Evolutionary conservation across 345 rosid genomes (phyloP), one percentile per base, ranked within the genome.

Genomic region (Noccaea bulbosa): DNA sequence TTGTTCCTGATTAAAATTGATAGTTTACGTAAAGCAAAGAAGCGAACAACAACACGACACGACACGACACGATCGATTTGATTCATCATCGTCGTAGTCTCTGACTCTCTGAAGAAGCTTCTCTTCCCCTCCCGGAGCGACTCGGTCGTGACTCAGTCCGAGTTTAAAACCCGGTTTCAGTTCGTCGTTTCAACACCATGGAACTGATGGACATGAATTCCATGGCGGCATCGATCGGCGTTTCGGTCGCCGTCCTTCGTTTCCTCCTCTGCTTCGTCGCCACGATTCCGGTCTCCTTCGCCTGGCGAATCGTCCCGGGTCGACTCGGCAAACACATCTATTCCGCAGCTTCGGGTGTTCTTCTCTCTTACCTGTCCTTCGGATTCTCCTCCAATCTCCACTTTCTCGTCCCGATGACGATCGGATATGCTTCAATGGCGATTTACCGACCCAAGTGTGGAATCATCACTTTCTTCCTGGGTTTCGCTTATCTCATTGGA

Each of bases 301-400:
- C 80, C 16, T 91, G 88, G 87, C 83, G 93, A 51, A 6, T 89
- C 71, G 81, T 82, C 8, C 97, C 97, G 70, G 81, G 92, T 69
- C 71, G 73, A 71, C 72, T 83, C 56, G 83, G 81, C 2, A 86
- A 84, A 69, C 95, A 94, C 80, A 5, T 83, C 4, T 94, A 85
- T 70, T 72, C 98, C 3, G 90, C 87, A 6, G 72, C 50, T 11
- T 69, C 98, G 0, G 98, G 99, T 15, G 87, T 72, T 6, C 4
- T 86, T 3, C 88, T 94, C 55, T 92, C 98, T 33, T 92, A 83
- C 71, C 80, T 94, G 1, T 83, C 98, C 3, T 94, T 94, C 49
- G 98, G 99, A n/a, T 79, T 85, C 84, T 92, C 97, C 64, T 91
- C 99, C 2, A 94, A 88, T 68, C 95, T 94, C 56, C 99, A 88